Percentiles rank a stretch among this genome's conserved stretches.
phyloP scores from a whole-genome alignment of 2,329 filamentous ascomycete species.

The Arthrobotrys entomopaga region DNA sequence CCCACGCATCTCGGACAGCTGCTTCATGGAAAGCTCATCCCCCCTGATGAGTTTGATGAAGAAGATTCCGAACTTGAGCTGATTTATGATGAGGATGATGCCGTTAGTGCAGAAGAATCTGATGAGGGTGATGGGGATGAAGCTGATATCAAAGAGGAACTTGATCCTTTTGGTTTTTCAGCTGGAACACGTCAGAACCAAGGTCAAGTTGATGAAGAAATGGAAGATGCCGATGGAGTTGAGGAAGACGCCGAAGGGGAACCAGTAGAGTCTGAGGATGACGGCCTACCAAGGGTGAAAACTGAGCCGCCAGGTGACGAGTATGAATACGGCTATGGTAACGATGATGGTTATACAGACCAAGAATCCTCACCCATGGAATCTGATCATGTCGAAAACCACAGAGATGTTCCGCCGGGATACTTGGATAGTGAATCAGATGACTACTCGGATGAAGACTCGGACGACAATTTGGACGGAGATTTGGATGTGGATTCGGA shows the following conservation, averaged over 20 bases:
- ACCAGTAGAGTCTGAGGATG: neutral
- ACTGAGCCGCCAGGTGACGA: neutral
- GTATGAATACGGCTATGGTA: neutral
- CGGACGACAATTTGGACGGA: neutral
- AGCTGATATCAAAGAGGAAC: constrained; percentile 23
- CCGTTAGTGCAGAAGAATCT: constrained; percentile 30
- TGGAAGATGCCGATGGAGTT: neutral
- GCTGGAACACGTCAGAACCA: neutral
- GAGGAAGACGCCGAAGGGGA: neutral
- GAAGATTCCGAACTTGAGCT: constrained; percentile 26
- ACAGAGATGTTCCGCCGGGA: too few relatives aligned
- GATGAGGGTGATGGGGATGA: constrained; percentile 15
- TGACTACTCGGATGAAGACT: neutral
- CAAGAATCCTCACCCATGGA: constrained; percentile 24
- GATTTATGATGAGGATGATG: constrained; percentile 26
- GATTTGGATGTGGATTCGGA: neutral
- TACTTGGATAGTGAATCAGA: neutral
- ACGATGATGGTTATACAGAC: constrained; percentile 8
- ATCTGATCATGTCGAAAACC: neutral
- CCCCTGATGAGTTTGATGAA: constrained; percentile 53
- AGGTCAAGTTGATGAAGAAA: constrained; percentile 18
- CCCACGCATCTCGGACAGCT: constrained; percentile 65
- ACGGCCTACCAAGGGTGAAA: neutral
- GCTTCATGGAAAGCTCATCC: constrained; percentile 55
- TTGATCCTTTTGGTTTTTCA: constrained; percentile 23